Base-by-base conservation (phyloP, 768 basidiomycete genomes). In the Termitomyces sp. region DNA sequence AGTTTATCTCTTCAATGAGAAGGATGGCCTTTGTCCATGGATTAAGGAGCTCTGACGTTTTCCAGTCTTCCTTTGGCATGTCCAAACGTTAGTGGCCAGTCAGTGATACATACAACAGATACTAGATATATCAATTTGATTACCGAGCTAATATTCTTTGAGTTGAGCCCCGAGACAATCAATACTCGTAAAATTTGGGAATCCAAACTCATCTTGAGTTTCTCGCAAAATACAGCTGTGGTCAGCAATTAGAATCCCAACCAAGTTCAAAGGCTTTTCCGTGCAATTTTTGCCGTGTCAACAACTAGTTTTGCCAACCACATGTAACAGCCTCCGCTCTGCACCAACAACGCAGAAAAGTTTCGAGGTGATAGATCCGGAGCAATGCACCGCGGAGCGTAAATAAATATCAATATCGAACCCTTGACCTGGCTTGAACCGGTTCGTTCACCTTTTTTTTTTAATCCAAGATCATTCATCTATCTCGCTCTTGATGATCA, bases 321-420 rank as follows among this genome's bases (percentile, higher is more conserved):
- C 20, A 43, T 7, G 38, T 9, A 18, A 35, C 38, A 43, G 20
- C n/a, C 8, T 40, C 18, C 7, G 22, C 43, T 41, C 8, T 44
- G 43, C 16, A 22, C 22, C 43, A 28, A 10, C 26, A 24, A 24
- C 41, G 8, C 5, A 14, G 13, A 40, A 46, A 52, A 32, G 46
- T 26, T 9, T 9, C 18, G 33, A 26, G 56, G 43, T 7, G 30
- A 41, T 49, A 18, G 35, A 44, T 33, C 35, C 30, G 32, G 38
- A 38, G 43, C 41, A 26, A n/a, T 35, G 10, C 30, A 50, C 40
- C 57, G 54, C 60, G 60, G 60, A 53, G 52, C 10, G 36, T 20
- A 32, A 51, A 55, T 44, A 1, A 20, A 20, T 26, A 26, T n/a
- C n/a, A 26, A 26, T 20, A 20, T 9, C n/a, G 8, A 41, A 41